Evolutionary conservation across 495 filamentous ascomycete species (phyloP), one percentile per base, ranked within the genome.

Genomic region (Cercophora scortea): DNA sequence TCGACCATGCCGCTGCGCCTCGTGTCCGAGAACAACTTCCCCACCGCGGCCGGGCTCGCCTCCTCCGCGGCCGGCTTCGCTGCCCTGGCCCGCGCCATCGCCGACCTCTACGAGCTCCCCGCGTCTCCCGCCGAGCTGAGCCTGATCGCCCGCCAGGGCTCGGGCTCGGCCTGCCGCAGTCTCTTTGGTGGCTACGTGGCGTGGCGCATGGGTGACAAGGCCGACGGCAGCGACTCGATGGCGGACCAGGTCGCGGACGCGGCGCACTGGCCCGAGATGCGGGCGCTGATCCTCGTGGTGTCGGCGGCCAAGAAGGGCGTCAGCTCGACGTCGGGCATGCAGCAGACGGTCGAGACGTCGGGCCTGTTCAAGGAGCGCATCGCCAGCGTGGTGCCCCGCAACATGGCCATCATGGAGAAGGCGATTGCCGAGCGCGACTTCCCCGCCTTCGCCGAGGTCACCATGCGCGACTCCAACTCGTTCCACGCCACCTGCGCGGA

Each of bases 1-100:
- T 86, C 87, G 17, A 63, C 71, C 46, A 76, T 83, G 56, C 83
- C 86, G 18, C 80, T 98, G 48, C 84, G 84, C 42, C 83, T 97
- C 54, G 89, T 91, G 49, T 89, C 85, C 53, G 85, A 89, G 69
- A 98, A 98, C 79, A 98, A 98, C 77, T 98, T 98, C 81, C 93
- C 93, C 49, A 98, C 93, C 19, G 93, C 93, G 32, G 93, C 93
- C n/a, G 93, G 93, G 13, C 84, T 98, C 16, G 93, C 93, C 19
- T 88, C 83, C 45, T 93, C 87, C 0, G 93, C 93, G 12, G 93
- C 93, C 5, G 93, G 93, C 36, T 97, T 97, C 63, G 93, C 93
- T 13, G 93, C 93, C 12, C 82, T 98, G 0, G 90, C 97, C 40
- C 82, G 92, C 43, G 89, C 90, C 40, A 88, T 98, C 56, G 93